These are phyloP conservation scores for Coemansia reversa DNA, from an alignment of 192 early-diverging fungal genomes.

Conservation along the genomic window DNA sequence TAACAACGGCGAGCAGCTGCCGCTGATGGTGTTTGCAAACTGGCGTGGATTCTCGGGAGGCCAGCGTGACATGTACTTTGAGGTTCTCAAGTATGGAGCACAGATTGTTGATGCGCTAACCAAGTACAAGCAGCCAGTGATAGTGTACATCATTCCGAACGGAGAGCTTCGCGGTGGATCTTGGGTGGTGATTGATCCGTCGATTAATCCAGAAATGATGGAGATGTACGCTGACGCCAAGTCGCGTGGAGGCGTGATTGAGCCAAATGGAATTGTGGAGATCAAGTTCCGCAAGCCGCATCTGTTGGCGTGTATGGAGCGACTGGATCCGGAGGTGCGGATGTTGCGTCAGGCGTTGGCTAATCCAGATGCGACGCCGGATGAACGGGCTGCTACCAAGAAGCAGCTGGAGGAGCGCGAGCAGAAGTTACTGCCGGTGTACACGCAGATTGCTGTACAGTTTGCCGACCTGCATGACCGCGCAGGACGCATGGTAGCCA, in stretches of 20 bases:
- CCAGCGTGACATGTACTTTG: slow-evolving; percentile 98
- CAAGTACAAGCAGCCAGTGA: slow-evolving; percentile 96
- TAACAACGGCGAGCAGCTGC: slow-evolving; percentile 97
- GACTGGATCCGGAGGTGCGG: slow-evolving; percentile 79
- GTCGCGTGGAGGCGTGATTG: slow-evolving; percentile 91
- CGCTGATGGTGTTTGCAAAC: slow-evolving; percentile 99
- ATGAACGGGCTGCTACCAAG: slow-evolving; percentile 68
- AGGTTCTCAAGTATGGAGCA: slow-evolving; percentile 95
- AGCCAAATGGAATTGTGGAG: slow-evolving; percentile 96
- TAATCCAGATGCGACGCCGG: slow-evolving; percentile 58
- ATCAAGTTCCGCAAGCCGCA: slow-evolving; percentile 98
- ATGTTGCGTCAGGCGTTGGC: slow-evolving; percentile 65
- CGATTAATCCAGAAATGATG: slow-evolving; percentile 97
- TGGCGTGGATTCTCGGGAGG: slow-evolving; percentile 99
- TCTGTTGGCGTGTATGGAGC: slow-evolving; percentile 88
- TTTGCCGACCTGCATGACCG: slow-evolving; percentile 98
- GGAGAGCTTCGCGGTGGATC: slow-evolving; percentile 98
- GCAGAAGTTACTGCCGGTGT: slow-evolving; percentile 82
- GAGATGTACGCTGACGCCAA: slow-evolving; percentile 98
- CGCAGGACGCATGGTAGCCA: slow-evolving; percentile 92
- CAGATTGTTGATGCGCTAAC: slow-evolving; percentile 95
- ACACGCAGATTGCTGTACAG: slow-evolving; percentile 90
- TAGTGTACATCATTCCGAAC: slow-evolving; percentile 91
- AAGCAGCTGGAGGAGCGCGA: slow-evolving; percentile 76
- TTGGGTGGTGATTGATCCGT: slow-evolving; percentile 97